Evolutionary conservation across 2,329 filamentous ascomycete species (phyloP), one percentile per base, ranked within the genome.

Genomic region (Alternaria sp.): DNA sequence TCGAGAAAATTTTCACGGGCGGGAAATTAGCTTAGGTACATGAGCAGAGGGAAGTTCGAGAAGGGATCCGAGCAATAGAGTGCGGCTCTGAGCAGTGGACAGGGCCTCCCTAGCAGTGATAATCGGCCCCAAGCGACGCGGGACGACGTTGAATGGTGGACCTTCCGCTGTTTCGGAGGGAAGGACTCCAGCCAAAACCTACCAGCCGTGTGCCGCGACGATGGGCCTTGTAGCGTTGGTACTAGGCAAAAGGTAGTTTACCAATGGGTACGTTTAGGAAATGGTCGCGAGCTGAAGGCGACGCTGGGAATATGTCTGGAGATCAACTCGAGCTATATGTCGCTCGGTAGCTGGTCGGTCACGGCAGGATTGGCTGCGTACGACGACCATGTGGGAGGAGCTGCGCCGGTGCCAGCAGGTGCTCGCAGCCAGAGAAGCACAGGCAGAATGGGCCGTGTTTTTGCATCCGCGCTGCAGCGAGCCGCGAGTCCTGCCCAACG

Each of bases 11-110:
- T 78, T 76, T 71, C 66, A 66, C 69, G 53, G 67, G 62, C 67
- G 74, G 77, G 77, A 79, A 69, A 79, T 79, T 78, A 70, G 62
- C 43, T 62, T 70, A 70, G 66, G 67, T 70, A 68, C 70, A 65
- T 68, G 59, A 53, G 63, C 67, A 59, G 66, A 66, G 66, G 65
- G 66, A 63, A 68, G 67, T 65, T 60, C 66, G 55, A 61, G 59
- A 69, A 67, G 63, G 68, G 75, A 72, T 73, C 74, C 71, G 72
- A 73, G 75, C 76, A 67, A 67, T 65, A 67, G 68, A 67, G 74
- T 77, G 77, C 75, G 76, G 76, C 76, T 78, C 76, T 75, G 70
- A 70, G 63, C 62, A 50, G 61, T 65, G 66, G 65, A 62, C 73
- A 75, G 70, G 76, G 76, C 67, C 59, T 62, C 73, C 74, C 76